phyloP scores from a whole-genome alignment of 2,329 filamentous ascomycete genomes.

The Lachnellula suecica region DNA sequence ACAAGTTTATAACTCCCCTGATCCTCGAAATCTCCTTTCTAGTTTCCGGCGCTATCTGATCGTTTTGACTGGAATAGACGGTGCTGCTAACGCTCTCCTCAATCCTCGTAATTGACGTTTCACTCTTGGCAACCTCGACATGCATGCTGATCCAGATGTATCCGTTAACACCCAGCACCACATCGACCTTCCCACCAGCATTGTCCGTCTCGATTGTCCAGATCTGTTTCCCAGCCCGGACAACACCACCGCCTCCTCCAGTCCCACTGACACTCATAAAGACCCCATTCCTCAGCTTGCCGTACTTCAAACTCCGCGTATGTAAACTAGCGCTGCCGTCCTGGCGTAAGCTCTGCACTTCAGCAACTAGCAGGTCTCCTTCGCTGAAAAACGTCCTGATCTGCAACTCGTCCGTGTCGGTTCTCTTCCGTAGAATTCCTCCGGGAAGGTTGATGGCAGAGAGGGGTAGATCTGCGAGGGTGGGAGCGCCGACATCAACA shows the following conservation, averaged over 20 bases:
- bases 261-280: conserved; percentile 81
- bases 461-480: conserved; percentile 82
- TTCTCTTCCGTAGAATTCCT: conserved; percentile 86
- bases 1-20: conserved; percentile 74
- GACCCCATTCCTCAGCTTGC: conserved; percentile 90
- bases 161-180: conserved; percentile 91
- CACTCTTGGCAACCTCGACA: conserved; percentile 54
- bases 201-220: conserved; percentile 70
- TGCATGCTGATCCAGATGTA: conserved; percentile 96
- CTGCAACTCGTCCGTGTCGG: conserved; percentile 94
- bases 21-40: conserved; percentile 87
- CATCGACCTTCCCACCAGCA: conserved; percentile 69
- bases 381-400: conserved; percentile 97
- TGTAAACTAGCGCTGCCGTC: conserved; percentile 88
- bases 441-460: conserved; percentile 93
- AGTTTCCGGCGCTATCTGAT: conserved; percentile 72
- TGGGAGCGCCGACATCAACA: conserved; percentile 86
- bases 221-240: conserved; percentile 79
- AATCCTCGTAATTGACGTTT: conserved; percentile 70
- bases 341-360: conserved; percentile 85
- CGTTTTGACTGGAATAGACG: conserved; percentile 95
- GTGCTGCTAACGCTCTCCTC: conserved; percentile 84
- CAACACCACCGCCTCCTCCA: conserved; percentile 78
- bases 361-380: conserved; percentile 89
- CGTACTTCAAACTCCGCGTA: conserved; percentile 88